phyloP scores from a whole-genome alignment of 192 early-diverging fungal genomes.

The Phlyctochytrium bullatum region DNA sequence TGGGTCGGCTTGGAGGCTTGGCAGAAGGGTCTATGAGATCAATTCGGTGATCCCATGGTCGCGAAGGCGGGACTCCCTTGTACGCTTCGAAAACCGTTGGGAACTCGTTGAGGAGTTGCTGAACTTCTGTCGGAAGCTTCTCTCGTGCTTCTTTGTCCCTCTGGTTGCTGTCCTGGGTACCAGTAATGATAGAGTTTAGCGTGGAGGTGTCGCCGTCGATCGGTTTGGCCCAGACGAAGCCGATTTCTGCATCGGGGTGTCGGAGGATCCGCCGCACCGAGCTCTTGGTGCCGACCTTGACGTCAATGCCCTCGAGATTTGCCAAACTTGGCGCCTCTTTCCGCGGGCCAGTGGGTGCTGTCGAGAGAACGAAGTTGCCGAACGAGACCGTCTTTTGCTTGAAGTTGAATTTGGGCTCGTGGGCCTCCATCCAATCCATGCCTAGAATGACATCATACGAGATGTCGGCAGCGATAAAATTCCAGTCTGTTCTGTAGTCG shows the following conservation, averaged over 20 bases:
- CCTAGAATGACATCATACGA: conserved; percentile 17
- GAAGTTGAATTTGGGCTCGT: too few relatives aligned
- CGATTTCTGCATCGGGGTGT: too few relatives aligned
- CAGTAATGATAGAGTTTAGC: too few relatives aligned
- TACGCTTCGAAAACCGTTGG: conserved; percentile 12
- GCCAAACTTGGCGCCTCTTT: too few relatives aligned
- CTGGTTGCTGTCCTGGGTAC: conserved; percentile 3
- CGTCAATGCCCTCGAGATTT: too few relatives aligned
- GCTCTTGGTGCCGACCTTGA: too few relatives aligned
- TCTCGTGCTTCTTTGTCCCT: not conserved
- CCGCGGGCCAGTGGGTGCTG: too few relatives aligned
- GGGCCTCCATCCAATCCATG: conserved; percentile 16
- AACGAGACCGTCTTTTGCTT: too few relatives aligned
- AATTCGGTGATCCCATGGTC: conserved; percentile 5
- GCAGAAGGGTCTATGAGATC: not conserved
- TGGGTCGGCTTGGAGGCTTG: not conserved
- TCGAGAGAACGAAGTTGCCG: too few relatives aligned
- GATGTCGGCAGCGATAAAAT: not conserved
- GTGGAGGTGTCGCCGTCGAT: too few relatives aligned
- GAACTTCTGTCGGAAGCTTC: conserved; percentile 9
- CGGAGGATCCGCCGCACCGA: too few relatives aligned
- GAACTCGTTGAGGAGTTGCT: conserved; percentile 14
- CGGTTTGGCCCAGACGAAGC: too few relatives aligned
- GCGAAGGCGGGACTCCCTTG: conserved; percentile 15
- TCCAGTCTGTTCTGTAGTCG: not conserved